A percentile compares a stretch with the other conserved stretches of the same genome.
phyloP scores from a whole-genome alignment of 1,139 yeast genomes.

The Hyphopichia buzzinii region DNA sequence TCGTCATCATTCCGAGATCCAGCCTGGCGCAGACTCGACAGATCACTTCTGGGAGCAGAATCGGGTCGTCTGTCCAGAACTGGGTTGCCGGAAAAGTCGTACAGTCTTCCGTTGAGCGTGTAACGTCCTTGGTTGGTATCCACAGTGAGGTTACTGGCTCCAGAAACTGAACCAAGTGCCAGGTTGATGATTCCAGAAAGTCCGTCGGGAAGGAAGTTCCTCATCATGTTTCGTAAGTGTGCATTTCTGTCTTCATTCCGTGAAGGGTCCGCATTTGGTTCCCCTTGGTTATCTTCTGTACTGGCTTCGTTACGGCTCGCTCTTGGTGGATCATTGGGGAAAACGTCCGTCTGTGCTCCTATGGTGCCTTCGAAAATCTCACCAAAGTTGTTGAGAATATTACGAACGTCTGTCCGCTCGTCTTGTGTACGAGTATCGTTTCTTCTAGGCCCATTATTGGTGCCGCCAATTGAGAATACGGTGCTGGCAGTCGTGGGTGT shows the following conservation, averaged over 20 bases:
- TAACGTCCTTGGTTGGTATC: background rate
- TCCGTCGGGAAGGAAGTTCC: constrained; percentile 3
- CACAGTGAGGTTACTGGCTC: constrained; percentile 2
- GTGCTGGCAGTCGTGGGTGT: constrained; percentile 4
- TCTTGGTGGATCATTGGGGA: constrained; percentile 1
- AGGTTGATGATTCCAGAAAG: constrained; percentile 1
- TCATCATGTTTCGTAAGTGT: constrained; percentile 3
- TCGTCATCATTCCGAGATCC: constrained; percentile 10
- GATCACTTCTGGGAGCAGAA: background rate
- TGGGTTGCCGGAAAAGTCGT: constrained; percentile 1
- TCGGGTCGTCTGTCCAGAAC: background rate
- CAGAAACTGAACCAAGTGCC: constrained; percentile 1
- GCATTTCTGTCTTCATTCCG: background rate
- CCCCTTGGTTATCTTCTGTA: background rate
- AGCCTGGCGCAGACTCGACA: background rate
- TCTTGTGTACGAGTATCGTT: background rate
- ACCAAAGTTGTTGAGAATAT: constrained; percentile 4
- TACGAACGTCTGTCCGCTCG: constrained; percentile 1
- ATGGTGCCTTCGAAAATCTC: constrained; percentile 5
- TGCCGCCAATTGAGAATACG: constrained; percentile 4
- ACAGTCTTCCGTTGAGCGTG: constrained; percentile 3
- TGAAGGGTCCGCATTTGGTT: background rate
- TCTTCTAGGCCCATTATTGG: background rate
- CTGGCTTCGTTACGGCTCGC: background rate
- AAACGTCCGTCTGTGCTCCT: constrained; percentile 1